phyloP scores from a whole-genome alignment of 1,284 basidiomycete genomes.

The Porodaedalea pini region DNA sequence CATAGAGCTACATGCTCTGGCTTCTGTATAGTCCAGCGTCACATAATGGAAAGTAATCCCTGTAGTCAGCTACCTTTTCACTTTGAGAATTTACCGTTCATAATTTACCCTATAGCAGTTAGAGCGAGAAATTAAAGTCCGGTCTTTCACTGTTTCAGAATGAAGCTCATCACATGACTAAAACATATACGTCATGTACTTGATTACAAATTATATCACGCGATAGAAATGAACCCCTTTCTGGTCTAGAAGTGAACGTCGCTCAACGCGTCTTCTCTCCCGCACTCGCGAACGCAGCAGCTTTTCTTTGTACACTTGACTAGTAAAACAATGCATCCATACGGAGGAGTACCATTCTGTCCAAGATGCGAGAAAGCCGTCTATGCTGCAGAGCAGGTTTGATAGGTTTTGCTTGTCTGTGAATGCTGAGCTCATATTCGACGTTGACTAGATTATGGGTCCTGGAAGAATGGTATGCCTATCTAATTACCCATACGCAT shows the following conservation, averaged over 20 bases:
- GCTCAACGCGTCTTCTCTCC: neutral
- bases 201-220: no score
- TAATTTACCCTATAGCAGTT: no score
- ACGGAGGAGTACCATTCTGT: slow-evolving; percentile 28
- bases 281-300: neutral
- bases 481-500: neutral
- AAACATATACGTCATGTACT: no score
- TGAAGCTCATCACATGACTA: no score
- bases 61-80: no score
- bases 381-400: slow-evolving; percentile 78
- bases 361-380: slow-evolving; percentile 57
- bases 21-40: no score
- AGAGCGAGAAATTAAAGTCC: no score
- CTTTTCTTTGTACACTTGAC: neutral
- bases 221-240: neutral
- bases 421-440: neutral
- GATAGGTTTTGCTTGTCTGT: slow-evolving; percentile 23
- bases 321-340: slow-evolving; percentile 23
- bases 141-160: no score
- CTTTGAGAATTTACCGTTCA: no score
- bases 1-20: no score
- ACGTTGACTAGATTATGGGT: slow-evolving; percentile 59
- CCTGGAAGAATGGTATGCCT: slow-evolving; percentile 69
- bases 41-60: no score
- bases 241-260: neutral